Percentiles rank a stretch among this genome's conserved stretches.
Evolutionary conservation across 2,329 filamentous ascomycete genomes (phyloP).

Genomic region (Ceratocystis albifundus): DNA sequence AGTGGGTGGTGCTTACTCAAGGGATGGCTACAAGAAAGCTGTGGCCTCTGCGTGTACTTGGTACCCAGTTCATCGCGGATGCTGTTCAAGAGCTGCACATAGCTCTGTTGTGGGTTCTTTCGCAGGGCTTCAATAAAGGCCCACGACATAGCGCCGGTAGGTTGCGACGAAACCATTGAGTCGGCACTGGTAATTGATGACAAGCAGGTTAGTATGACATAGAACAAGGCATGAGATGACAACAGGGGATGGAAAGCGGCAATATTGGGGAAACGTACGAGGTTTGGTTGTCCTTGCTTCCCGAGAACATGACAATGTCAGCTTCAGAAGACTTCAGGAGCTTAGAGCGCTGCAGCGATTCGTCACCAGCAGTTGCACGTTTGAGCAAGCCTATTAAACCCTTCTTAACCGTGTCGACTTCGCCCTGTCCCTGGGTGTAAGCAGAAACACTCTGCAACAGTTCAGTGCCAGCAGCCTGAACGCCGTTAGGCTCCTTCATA

Average conservation of each 20-base stretch:
- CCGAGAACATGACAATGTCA: constrained; percentile 95
- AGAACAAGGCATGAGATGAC: constrained; percentile 15
- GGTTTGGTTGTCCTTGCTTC: constrained; percentile 92
- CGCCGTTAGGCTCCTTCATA: constrained; percentile 56
- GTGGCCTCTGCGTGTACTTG: constrained; percentile 89
- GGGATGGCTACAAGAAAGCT: constrained; percentile 93
- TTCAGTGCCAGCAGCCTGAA: constrained; percentile 55
- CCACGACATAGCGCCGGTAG: constrained; percentile 96
- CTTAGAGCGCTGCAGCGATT: constrained; percentile 67
- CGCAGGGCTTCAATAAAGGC: constrained; percentile 87
- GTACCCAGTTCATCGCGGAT: constrained; percentile 82
- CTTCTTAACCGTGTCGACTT: constrained; percentile 39
- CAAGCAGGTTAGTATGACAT: no score
- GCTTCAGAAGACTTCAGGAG: constrained; percentile 88
- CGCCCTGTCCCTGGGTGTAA: constrained; percentile 29
- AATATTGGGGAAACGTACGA: constrained; percentile 49
- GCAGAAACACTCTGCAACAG: constrained; percentile 49
- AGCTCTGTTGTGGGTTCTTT: constrained; percentile 97
- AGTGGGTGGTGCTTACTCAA: constrained; percentile 53
- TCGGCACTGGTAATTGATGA: constrained; percentile 53
- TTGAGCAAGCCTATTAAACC: constrained; percentile 49
- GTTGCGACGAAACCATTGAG: constrained; percentile 78
- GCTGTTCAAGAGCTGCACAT: constrained; percentile 90
- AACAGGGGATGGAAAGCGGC: constrained; percentile 4
- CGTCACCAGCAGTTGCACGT: constrained; percentile 59